A percentile compares a stretch with the other conserved stretches of the same genome.
Conservation (phyloP, 106 monocot species). For the Triglochin maritima region DNA sequence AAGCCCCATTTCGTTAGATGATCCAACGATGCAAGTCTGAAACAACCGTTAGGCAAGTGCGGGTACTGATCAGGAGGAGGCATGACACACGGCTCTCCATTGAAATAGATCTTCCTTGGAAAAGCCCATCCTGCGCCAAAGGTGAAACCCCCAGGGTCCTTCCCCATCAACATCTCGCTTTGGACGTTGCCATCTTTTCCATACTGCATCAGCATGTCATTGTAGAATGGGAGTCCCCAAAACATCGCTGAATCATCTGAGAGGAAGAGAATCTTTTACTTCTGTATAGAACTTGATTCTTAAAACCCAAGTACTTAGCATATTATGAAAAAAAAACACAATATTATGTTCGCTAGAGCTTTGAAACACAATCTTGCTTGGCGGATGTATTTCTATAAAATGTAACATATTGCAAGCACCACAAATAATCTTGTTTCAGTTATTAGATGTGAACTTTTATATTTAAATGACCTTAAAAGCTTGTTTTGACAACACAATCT, state of each 20-base stretch:
- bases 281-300: too few species aligned
- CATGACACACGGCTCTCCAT: slow-evolving; percentile 81
- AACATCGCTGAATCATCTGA: slow-evolving; percentile 85
- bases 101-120: slow-evolving; percentile 54
- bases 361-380: too few species aligned
- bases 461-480: too few species aligned
- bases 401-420: too few species aligned
- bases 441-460: too few species aligned
- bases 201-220: slow-evolving; percentile 57
- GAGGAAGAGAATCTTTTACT: background rate
- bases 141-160: slow-evolving; percentile 40
- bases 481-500: too few species aligned
- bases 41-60: slow-evolving; percentile 30
- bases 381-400: too few species aligned
- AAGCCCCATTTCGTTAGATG: too few species aligned
- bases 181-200: slow-evolving; percentile 66
- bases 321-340: too few species aligned
- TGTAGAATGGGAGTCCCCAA: slow-evolving; percentile 79
- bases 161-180: slow-evolving; percentile 60
- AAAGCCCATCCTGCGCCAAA: slow-evolving; percentile 76
- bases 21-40: background rate
- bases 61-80: slow-evolving; percentile 54
- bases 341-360: too few species aligned
- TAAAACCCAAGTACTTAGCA: too few species aligned
- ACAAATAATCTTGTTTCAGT: too few species aligned